phyloP scores from a whole-genome alignment of 169 alveolate species.

The Babesia ovis region DNA sequence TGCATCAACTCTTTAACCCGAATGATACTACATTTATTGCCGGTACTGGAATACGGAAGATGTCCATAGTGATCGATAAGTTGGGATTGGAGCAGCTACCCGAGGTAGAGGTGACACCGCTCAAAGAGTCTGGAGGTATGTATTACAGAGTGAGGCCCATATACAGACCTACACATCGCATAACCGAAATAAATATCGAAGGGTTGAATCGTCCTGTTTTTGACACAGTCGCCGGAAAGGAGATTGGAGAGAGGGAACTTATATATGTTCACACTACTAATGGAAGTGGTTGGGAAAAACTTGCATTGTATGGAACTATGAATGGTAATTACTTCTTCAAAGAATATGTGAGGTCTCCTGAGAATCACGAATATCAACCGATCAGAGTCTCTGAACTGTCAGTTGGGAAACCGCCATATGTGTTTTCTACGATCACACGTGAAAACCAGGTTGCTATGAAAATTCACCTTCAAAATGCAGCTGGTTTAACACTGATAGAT shows the following conservation, averaged over 20 bases:
- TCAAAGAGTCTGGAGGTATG: neutral
- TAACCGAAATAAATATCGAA: neutral
- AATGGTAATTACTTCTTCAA: neutral
- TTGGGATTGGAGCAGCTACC: neutral
- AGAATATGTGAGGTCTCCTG: neutral
- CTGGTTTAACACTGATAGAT: neutral
- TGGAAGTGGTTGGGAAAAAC: neutral
- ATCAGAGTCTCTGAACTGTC: neutral
- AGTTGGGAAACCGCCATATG: neutral
- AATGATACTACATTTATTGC: constrained; percentile 9
- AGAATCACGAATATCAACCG: neutral
- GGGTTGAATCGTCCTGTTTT: neutral
- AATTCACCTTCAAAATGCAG: constrained; percentile 1
- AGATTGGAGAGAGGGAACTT: neutral
- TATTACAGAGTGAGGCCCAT: constrained; percentile 7
- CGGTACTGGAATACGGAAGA: constrained; percentile 1
- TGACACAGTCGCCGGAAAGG: neutral
- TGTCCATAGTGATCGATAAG: neutral
- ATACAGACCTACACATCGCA: constrained; percentile 1
- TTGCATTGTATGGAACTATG: neutral
- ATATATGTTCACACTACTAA: neutral
- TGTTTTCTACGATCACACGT: neutral
- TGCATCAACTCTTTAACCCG: neutral
- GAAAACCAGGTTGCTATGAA: neutral
- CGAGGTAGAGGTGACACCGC: neutral